Conservation (phyloP, 371 early-diverging fungal genomes). For the Phascolomyces articulosus region DNA sequence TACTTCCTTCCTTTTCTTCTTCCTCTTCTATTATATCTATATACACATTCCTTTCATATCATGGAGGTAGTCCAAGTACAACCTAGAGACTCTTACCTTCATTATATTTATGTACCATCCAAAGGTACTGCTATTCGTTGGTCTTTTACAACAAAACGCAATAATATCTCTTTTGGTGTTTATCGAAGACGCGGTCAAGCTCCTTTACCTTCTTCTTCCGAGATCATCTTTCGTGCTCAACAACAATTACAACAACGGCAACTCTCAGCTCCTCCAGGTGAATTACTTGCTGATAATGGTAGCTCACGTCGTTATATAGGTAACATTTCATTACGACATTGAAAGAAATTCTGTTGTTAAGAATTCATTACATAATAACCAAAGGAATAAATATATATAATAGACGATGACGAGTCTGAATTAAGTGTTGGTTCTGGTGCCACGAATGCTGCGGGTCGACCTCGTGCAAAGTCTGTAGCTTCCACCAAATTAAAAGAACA, state of each 20-base stretch:
- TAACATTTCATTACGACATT: too few species aligned
- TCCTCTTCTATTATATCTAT: conserved; percentile 8
- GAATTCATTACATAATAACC: neutral
- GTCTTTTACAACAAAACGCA: conserved; percentile 88
- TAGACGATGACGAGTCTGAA: conserved; percentile 15
- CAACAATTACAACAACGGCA: conserved; percentile 25
- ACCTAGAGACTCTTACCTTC: conserved; percentile 84
- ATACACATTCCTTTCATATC: neutral
- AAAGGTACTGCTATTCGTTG: conserved; percentile 81
- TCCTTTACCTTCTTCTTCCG: conserved; percentile 25
- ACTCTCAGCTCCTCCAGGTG: conserved; percentile 21
- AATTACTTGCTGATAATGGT: conserved; percentile 8
- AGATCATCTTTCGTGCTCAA: conserved; percentile 22
- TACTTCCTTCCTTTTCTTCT: neutral
- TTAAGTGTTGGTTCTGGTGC: neutral
- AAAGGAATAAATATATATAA: neutral
- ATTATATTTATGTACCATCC: conserved; percentile 75
- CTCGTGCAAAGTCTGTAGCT: conserved; percentile 28
- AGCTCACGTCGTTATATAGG: neutral
- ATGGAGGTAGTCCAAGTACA: conserved; percentile 87
- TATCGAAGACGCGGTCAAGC: conserved; percentile 24
- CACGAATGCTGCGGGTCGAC: conserved; percentile 8
- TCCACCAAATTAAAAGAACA: conserved; percentile 23
- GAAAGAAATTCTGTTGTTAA: too few species aligned
- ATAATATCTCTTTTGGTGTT: conserved; percentile 92